These are phyloP conservation scores for Waltergamsia citrina DNA, from an alignment of 2,329 filamentous ascomycete species.

Conservation along the genomic window DNA sequence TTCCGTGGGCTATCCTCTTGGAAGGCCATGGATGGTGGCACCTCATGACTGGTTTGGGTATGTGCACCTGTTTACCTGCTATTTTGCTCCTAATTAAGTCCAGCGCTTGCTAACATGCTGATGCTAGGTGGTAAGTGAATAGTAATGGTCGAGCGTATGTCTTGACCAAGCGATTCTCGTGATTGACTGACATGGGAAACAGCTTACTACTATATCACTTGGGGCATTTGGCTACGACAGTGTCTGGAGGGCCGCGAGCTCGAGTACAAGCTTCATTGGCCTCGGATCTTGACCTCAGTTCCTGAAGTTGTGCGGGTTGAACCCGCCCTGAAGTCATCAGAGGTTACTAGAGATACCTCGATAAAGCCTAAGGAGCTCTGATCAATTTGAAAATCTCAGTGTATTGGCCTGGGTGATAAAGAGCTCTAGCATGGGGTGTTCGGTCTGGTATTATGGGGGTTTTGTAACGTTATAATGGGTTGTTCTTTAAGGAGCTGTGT, in stretches of 20 bases:
- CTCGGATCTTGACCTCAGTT: slow-evolving; percentile 44
- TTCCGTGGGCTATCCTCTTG: slow-evolving; percentile 68
- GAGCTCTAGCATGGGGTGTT: too few species aligned
- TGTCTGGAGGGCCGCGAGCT: slow-evolving; percentile 66
- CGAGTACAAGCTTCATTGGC: slow-evolving; percentile 64
- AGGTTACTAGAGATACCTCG: neutral
- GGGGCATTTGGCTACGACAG: slow-evolving; percentile 74
- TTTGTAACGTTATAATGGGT: too few species aligned
- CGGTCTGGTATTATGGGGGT: too few species aligned
- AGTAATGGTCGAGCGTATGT: neutral
- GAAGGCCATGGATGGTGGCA: slow-evolving; percentile 56
- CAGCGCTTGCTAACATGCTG: neutral
- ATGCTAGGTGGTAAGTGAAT: slow-evolving; percentile 8
- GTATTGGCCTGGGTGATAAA: too few species aligned
- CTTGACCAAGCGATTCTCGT: too few species aligned
- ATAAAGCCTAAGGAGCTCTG: too few species aligned
- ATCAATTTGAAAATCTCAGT: too few species aligned
- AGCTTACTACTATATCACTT: slow-evolving; percentile 76
- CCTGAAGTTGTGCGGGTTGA: slow-evolving; percentile 31
- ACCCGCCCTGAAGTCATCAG: neutral
- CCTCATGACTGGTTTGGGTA: slow-evolving; percentile 68
- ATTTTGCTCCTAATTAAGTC: neutral
- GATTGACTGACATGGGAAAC: slow-evolving; percentile 1
- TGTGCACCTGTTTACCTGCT: slow-evolving; percentile 3
- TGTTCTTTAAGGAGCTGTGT: too few species aligned